A percentile compares a stretch with the other conserved stretches of the same genome.
These are phyloP conservation scores for Cudoniella acicularis DNA, from an alignment of 495 filamentous ascomycete genomes.

Conservation along the genomic window DNA sequence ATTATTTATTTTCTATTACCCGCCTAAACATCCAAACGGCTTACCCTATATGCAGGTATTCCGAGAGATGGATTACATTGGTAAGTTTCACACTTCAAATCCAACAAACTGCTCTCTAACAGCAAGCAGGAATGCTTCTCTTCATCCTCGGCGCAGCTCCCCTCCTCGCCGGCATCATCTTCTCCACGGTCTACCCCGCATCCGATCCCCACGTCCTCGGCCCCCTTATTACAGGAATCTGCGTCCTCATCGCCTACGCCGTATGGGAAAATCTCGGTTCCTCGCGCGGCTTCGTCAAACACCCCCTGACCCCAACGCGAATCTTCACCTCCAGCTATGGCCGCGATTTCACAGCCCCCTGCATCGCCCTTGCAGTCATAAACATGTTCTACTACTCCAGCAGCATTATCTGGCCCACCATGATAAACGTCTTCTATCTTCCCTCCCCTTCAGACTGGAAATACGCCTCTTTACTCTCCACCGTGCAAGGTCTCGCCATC, in stretches of 20 bases:
- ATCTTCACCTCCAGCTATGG: constrained; percentile 25
- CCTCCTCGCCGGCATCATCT: constrained; percentile 27
- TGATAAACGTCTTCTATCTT: constrained; percentile 28
- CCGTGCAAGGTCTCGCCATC: constrained; percentile 20
- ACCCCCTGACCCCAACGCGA: constrained; percentile 25
- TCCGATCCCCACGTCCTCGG: constrained; percentile 24
- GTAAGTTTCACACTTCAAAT: constrained; percentile 27
- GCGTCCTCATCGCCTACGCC: constrained; percentile 20
- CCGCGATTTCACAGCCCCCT: constrained; percentile 25
- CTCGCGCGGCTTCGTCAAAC: constrained; percentile 12
- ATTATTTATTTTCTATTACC: constrained; percentile 23
- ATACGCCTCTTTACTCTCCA: constrained; percentile 26
- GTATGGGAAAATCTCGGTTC: constrained; percentile 23
- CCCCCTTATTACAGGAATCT: constrained; percentile 22
- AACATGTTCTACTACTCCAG: constrained; percentile 30
- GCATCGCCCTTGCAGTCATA: constrained; percentile 22
- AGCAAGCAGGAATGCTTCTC: background rate
- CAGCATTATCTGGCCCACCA: constrained; percentile 27
- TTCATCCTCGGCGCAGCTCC: constrained; percentile 16
- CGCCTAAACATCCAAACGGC: constrained; percentile 30
- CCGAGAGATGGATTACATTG: constrained; percentile 31
- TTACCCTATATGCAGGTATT: constrained; percentile 28
- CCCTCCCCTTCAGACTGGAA: constrained; percentile 23
- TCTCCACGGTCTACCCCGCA: constrained; percentile 19
- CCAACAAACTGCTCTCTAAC: too few relatives aligned